Base-by-base conservation (phyloP, 2,329 filamentous ascomycete species). In the Akanthomyces lecanii region DNA sequence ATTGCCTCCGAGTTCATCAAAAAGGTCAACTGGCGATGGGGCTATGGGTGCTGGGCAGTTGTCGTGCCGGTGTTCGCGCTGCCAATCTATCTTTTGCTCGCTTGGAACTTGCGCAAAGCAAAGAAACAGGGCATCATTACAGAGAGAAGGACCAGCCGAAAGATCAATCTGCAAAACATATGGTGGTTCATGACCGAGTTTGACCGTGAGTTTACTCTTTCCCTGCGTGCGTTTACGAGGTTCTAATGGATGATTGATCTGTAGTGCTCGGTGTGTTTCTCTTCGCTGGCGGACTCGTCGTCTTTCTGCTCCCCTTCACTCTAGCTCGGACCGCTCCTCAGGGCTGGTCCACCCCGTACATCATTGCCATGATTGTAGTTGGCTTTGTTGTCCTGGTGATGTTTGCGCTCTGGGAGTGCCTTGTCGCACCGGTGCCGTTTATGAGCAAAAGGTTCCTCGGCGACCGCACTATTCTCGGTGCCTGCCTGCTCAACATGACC, bases 271-370 rank as follows among this genome's bases (percentile, higher is more conserved):
- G 86, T 0, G 78, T 88, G 30, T 64, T 88, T 33, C 73, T 89
- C 7, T 80, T 89, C 67, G 79, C 81, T 6, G 76, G 73, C 4
- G 87, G 85, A 4, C 78, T 88, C n/a, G 78, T 81, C 2, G 71
- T 88, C 18, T 86, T 90, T 69, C 74, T 90, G 16, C 80, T 91
- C 0, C 87, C 88, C 0, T 85, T 91, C 69, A 28, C 57, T 14
- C 47, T 71, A 1, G 79, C 82, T 0, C 79, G 79, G 16, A 71
- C 81, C 48, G 21, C 57, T 16, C 47, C 21, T 2, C 47, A 33
- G 5, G 81, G 79, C 12, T 87, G 84, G 84, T 71, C 72, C 30
- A 78, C 80, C 0, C 75, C 71, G 48, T 80, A 81, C 66, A 85
- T 88, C 69, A 82, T 88, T 62, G 76, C 79, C 61, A 87, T 89